These are phyloP conservation scores for Aeschynomene evenia DNA, from an alignment of 306 rosid genomes.

Conservation along the genomic window DNA sequence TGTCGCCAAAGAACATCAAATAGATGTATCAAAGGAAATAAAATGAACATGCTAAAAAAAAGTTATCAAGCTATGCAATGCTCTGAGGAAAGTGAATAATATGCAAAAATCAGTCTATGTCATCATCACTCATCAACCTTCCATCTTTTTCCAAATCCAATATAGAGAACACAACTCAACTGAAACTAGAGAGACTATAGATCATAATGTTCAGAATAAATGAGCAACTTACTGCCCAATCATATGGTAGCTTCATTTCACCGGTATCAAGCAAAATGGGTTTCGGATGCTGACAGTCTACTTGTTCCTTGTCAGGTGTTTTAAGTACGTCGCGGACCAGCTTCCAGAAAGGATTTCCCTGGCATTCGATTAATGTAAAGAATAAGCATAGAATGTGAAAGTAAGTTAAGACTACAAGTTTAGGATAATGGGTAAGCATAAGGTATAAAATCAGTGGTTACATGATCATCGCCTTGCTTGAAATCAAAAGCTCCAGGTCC, in stretches of 20 bases:
- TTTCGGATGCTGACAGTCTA: slow-evolving; percentile 82
- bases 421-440: slow-evolving; percentile 10
- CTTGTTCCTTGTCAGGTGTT: slow-evolving; percentile 71
- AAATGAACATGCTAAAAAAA: slow-evolving; percentile 8
- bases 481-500: slow-evolving; percentile 99
- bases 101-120: not conserved
- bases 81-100: slow-evolving; percentile 9
- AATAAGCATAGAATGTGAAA: slow-evolving; percentile 22
- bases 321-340: slow-evolving; percentile 68
- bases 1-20: not conserved
- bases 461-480: slow-evolving; percentile 91
- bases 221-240: slow-evolving; percentile 88
- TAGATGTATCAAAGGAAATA: not conserved
- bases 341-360: slow-evolving; percentile 96
- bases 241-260: slow-evolving; percentile 91
- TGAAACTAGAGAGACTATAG: not conserved
- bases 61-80: slow-evolving; percentile 1
- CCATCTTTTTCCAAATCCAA: not conserved
- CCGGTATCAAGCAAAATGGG: slow-evolving; percentile 97
- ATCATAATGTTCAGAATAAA: slow-evolving; percentile 18
- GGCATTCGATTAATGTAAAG: slow-evolving; percentile 26
- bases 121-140: slow-evolving; percentile 21
- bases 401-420: not conserved
- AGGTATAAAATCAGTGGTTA: slow-evolving; percentile 30
- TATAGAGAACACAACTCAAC: slow-evolving; percentile 27